Base-by-base conservation (phyloP, 2,329 filamentous ascomycete species). In the Xylariales sp. region DNA sequence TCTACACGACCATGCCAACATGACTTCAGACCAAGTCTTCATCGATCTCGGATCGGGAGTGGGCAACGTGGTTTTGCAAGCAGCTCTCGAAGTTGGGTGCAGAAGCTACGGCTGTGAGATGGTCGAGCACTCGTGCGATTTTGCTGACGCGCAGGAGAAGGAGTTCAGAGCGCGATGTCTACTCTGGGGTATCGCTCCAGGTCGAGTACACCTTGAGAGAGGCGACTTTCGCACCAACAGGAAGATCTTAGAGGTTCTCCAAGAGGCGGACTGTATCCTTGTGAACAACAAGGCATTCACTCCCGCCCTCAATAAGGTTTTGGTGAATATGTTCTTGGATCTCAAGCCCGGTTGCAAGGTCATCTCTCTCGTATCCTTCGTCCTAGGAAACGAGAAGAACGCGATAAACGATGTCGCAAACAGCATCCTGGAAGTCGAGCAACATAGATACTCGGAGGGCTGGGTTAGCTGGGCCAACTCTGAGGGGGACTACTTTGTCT, bases 201-300 rank as follows among this genome's bases (percentile, higher is more conserved):
- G 93, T 46, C 73, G 78, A 45, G 86, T 93, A n/a, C 76, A 81
- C 46, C 78, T 98, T 5, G 78, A 91, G 47, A 73, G 82, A 31
- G 93, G 88, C 44, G 87, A 95, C 59, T 96, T 98, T 56, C 79
- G 89, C 8, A 79, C 82, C 49, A 86, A 85, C 51, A 61, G 75
- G 12, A 72, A 73, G 44, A 88, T 96, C 36, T 74, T 82, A 45
- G 74, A 80, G 18, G 82, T 83, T 6, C 73, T 98, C 37, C 84
- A 85, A 61, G 80, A 83, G 41, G 91, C 93, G 2, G 93, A 98
- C 59, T 90, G 97, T n/a, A 80, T 98, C 14, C 76, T 98, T 19
- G 91, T 97, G 54, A 98, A 98, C 70, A 98, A 98, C 66, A 90
- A 97, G 65, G 93, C 89, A 3, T 98, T 98, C 64, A 90, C 84